Conservation (phyloP, 768 basidiomycete species). For the Tulasnella calospora region DNA sequence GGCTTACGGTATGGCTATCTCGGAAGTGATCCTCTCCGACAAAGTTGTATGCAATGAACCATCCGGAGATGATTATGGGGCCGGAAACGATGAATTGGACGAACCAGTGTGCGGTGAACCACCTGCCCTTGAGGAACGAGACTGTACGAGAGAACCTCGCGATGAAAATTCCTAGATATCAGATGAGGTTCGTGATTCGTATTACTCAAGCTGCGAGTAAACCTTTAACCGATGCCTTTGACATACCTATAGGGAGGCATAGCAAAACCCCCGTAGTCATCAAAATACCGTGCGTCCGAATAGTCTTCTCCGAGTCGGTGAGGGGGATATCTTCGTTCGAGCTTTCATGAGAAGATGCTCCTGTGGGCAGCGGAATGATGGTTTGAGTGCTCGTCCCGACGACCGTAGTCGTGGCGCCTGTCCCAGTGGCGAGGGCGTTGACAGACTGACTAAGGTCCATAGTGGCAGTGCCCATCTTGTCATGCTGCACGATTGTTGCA, state of each 20-base stretch:
- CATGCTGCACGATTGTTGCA: conserved; percentile 45
- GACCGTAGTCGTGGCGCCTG: background rate
- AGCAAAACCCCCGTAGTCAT: conserved; percentile 52
- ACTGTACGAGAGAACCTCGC: conserved; percentile 53
- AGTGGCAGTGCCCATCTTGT: conserved; percentile 40
- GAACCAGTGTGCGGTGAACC: conserved; percentile 49
- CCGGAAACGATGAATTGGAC: conserved; percentile 50
- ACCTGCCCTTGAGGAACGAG: conserved; percentile 35
- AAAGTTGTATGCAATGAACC: conserved; percentile 44
- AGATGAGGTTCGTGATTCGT: background rate
- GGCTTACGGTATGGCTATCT: conserved; percentile 42
- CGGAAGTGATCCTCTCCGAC: conserved; percentile 27
- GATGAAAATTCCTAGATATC: conserved; percentile 38
- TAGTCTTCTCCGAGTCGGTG: conserved; percentile 36
- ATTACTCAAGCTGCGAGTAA: background rate
- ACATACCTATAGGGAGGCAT: conserved; percentile 50
- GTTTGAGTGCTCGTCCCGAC: conserved; percentile 17
- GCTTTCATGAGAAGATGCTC: background rate
- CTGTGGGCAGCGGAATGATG: background rate
- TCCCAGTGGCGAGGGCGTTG: conserved; percentile 22
- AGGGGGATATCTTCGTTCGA: conserved; percentile 25
- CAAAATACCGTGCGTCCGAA: conserved; percentile 49
- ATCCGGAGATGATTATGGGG: conserved; percentile 53
- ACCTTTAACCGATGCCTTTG: background rate
- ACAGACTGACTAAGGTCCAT: conserved; percentile 49